A percentile compares a stretch with the other conserved stretches of the same genome.
Evolutionary conservation across 805 yeast genomes (phyloP).

Genomic region (Candida montana): DNA sequence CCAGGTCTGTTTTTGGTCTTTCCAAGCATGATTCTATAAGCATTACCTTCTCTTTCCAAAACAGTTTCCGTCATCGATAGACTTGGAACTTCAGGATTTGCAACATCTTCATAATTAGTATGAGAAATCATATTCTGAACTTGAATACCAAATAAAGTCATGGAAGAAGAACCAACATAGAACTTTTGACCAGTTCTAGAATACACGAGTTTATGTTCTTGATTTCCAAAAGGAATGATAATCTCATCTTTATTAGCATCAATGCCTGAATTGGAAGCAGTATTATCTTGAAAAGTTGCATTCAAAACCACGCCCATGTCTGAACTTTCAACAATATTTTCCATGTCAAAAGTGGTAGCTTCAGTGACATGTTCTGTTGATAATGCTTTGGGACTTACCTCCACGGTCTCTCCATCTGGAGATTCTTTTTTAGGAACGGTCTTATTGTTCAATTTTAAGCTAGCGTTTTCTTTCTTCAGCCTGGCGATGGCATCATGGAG

Average conservation of each 20-base stretch:
- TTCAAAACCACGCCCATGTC: slow-evolving; percentile 22
- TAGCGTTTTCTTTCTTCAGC: slow-evolving; percentile 61
- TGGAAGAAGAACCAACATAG: slow-evolving; percentile 76
- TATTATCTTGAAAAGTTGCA: slow-evolving; percentile 23
- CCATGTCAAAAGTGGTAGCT: slow-evolving; percentile 7
- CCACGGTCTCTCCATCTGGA: background rate
- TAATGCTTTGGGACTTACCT: background rate
- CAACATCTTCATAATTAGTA: slow-evolving; percentile 18
- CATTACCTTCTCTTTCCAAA: slow-evolving; percentile 70
- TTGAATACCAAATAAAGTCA: slow-evolving; percentile 76
- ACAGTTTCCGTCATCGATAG: slow-evolving; percentile 42
- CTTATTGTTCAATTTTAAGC: slow-evolving; percentile 35
- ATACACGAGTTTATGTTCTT: slow-evolving; percentile 65
- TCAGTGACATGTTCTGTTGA: background rate
- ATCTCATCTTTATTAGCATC: slow-evolving; percentile 37
- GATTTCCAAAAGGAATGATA: slow-evolving; percentile 66
- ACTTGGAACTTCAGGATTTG: slow-evolving; percentile 17
- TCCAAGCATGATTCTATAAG: slow-evolving; percentile 64
- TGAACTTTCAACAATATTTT: slow-evolving; percentile 18
- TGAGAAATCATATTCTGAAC: slow-evolving; percentile 54
- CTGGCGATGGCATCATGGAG: slow-evolving; percentile 63
- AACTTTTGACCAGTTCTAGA: slow-evolving; percentile 72
- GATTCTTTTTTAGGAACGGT: slow-evolving; percentile 5
- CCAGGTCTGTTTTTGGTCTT: slow-evolving; percentile 66
- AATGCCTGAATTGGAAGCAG: slow-evolving; percentile 19